These are phyloP conservation scores for Colletotrichum acutatum DNA, from an alignment of 2,329 filamentous ascomycete species.

Conservation along the genomic window DNA sequence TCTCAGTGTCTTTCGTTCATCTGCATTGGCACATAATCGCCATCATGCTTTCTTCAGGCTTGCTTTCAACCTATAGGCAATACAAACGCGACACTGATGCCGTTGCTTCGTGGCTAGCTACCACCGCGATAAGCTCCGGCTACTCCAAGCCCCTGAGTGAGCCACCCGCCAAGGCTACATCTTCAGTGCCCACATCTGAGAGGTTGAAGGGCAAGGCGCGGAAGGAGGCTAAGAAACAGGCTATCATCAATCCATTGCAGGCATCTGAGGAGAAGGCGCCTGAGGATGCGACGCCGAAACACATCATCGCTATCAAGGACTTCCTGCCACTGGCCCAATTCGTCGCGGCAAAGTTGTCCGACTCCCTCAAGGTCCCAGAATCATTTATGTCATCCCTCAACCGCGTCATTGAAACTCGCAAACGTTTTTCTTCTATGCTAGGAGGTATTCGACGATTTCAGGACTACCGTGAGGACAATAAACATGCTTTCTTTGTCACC, in stretches of 20 bases:
- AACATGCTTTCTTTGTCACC: conserved; percentile 47
- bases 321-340: conserved; percentile 51
- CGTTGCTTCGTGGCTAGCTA: conserved; percentile 54
- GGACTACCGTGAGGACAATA: conserved; percentile 39
- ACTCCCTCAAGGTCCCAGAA: conserved; percentile 39
- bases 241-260: not conserved
- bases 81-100: conserved; percentile 55
- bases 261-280: not conserved
- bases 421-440: conserved; percentile 41
- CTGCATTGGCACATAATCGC: not conserved
- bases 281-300: conserved; percentile 37
- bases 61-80: conserved; percentile 47
- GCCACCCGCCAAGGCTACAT: not conserved
- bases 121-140: conserved; percentile 49
- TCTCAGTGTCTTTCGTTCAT: not conserved
- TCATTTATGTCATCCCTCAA: conserved; percentile 46
- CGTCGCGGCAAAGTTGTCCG: conserved; percentile 38
- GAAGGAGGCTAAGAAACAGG: conserved; percentile 5
- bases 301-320: conserved; percentile 50
- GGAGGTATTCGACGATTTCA: conserved; percentile 27
- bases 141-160: conserved; percentile 38
- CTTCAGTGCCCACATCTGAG: not conserved
- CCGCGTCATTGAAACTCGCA: conserved; percentile 49
- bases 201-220: conserved; percentile 44
- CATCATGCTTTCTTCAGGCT: conserved; percentile 35